phyloP scores from a whole-genome alignment of 805 yeast species.

The Schizosaccharomyces japonicus region DNA sequence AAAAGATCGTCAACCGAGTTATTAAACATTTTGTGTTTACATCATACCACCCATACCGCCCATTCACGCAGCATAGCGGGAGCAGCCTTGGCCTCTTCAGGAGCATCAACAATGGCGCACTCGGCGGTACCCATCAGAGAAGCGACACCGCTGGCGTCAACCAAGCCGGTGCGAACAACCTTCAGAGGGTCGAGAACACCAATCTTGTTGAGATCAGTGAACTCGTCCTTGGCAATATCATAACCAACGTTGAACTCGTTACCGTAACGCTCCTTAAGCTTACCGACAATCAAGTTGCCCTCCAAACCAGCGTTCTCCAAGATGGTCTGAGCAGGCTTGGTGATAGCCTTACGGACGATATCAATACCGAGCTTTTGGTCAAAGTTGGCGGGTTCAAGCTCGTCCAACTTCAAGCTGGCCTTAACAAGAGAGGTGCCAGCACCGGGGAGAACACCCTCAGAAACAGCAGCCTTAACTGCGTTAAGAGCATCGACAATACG shows the following conservation, averaged over 20 bases:
- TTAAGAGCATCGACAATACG: slow-evolving; percentile 95
- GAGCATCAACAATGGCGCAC: slow-evolving; percentile 91
- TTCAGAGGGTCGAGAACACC: slow-evolving; percentile 98
- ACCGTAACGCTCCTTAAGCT: slow-evolving; percentile 33
- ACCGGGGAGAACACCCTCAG: slow-evolving; percentile 96
- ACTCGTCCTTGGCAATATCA: slow-evolving; percentile 79
- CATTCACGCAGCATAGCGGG: slow-evolving; percentile 30
- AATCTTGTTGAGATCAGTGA: slow-evolving; percentile 82
- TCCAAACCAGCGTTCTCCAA: slow-evolving; percentile 94
- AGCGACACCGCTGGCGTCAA: slow-evolving; percentile 94
- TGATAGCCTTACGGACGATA: slow-evolving; percentile 74
- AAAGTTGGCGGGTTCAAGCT: slow-evolving; percentile 47
- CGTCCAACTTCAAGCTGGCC: slow-evolving; percentile 56
- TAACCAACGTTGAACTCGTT: slow-evolving; percentile 71
- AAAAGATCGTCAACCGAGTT: background rate
- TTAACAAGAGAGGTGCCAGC: slow-evolving; percentile 96
- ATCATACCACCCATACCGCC: slow-evolving; percentile 46
- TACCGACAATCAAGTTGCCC: slow-evolving; percentile 89
- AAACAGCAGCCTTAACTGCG: slow-evolving; percentile 97
- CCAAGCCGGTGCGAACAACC: slow-evolving; percentile 86
- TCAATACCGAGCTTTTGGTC: slow-evolving; percentile 93
- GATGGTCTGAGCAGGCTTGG: slow-evolving; percentile 86
- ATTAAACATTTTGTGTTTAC: slow-evolving; percentile 15
- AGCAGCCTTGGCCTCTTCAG: slow-evolving; percentile 35
- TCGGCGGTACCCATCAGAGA: slow-evolving; percentile 92